These are phyloP conservation scores for Vitis cinerea DNA, from an alignment of 164 flowering plant genomes.

Conservation along the genomic window DNA sequence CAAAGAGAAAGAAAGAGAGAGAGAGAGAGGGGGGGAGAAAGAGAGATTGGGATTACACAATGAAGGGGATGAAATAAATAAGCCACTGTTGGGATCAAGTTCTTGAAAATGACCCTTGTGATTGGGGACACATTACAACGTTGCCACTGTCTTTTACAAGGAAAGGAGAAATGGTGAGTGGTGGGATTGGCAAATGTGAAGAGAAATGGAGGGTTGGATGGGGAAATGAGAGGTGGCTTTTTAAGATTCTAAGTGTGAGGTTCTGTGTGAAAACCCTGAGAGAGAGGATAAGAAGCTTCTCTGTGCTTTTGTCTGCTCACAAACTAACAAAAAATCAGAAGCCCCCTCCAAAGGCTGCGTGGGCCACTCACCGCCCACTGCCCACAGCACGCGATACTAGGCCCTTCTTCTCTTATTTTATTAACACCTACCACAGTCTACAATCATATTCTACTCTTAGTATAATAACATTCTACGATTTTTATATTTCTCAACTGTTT, in stretches of 20 bases:
- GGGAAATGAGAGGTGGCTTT: conserved; percentile 27
- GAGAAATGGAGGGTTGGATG: not conserved
- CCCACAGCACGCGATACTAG: conserved; percentile 35
- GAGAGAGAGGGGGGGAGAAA: conserved; percentile 4
- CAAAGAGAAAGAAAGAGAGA: conserved; percentile 9
- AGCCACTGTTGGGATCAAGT: conserved; percentile 31
- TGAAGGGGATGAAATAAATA: conserved; percentile 21
- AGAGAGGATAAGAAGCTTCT: conserved; percentile 52
- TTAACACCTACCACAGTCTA: too few species aligned
- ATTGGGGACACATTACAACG: conserved; percentile 6
- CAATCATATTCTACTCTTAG: too few species aligned
- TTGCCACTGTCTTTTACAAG: conserved; percentile 13
- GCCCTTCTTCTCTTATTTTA: not conserved
- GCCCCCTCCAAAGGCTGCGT: conserved; percentile 36
- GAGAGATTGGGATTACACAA: not conserved
- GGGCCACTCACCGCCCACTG: conserved; percentile 39
- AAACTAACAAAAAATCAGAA: conserved; percentile 44
- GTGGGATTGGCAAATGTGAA: not conserved
- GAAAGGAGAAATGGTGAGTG: not conserved
- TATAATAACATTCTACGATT: not conserved
- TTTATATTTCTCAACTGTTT: not conserved
- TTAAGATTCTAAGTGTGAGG: conserved; percentile 35
- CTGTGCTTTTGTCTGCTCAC: conserved; percentile 63
- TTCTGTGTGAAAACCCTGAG: conserved; percentile 43
- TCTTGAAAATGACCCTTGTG: conserved; percentile 5